Base-by-base conservation (phyloP, 306 rosid genomes). In the Gastrolobium villosum region DNA sequence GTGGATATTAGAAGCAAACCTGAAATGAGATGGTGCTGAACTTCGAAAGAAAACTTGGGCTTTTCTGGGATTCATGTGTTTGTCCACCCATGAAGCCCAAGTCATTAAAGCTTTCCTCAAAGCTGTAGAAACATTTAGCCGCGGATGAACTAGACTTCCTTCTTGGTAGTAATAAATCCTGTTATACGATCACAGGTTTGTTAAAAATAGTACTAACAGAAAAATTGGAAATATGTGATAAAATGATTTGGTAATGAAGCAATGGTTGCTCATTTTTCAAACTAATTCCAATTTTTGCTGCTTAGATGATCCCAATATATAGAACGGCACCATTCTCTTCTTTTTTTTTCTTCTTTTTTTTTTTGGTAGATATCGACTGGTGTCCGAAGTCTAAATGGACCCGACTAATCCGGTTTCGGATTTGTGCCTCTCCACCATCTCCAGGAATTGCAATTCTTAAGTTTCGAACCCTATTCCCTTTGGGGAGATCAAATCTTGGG, bases 1-100 rank as follows among this genome's bases (percentile, higher is more conserved):
- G 34, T 49, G 61, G 5, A 52, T 72, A 72, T 59, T 3, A 37
- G 3, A 84, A 34, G 67, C 84, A 82, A 75, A 95, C 98, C 98
- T 93, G 97, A 92, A 95, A 95, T 95, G 98, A 71, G 99, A 84
- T 7, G 99, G 98, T 31, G 97, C 88, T 4, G 97, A 85, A 78
- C 86, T 95, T 75, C 99, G 91, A 84, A 92, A 95, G 91, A 89
- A 87, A 75, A 95, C 90, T 80, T 31, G 83, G 65, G 98, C 89
- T 84, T 82, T 95, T 65, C 84, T 82, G 4, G 80, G 83, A 84
- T 92, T 79, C 72, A 91, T 77, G 87, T 40, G 86, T 79, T 40
- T 91, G 66, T 95, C 98, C 31, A 88, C 96, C 98, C 98, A 95
- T 46, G 93, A 80, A 28, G 90, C 83, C 99, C 99, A 92, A 28